Evolutionary conservation across 805 yeast genomes (phyloP).

Genomic region (Metschnikowia henanensis): DNA sequence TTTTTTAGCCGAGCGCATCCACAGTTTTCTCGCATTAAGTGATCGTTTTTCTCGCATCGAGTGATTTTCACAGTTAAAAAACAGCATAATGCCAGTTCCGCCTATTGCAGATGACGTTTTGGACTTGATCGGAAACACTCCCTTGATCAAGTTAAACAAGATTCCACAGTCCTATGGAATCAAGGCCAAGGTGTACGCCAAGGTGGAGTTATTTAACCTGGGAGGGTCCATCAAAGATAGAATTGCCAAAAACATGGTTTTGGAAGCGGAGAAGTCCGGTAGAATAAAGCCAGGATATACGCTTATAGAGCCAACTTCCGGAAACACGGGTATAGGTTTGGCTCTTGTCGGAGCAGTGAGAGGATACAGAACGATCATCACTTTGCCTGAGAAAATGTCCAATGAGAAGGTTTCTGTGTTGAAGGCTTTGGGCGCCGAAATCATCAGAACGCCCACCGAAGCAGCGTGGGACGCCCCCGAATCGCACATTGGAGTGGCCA

Average conservation of each 20-base stretch:
- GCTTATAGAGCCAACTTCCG: constrained; percentile 86
- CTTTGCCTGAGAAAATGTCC: constrained; percentile 90
- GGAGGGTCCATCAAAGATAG: constrained; percentile 92
- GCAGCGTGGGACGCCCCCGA: constrained; percentile 95
- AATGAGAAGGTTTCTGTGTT: constrained; percentile 86
- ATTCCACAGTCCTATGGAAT: constrained; percentile 76
- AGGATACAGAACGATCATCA: constrained; percentile 84
- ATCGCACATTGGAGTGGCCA: constrained; percentile 87
- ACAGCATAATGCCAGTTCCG: constrained; percentile 32
- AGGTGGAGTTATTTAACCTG: constrained; percentile 80
- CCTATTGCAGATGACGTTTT: constrained; percentile 54
- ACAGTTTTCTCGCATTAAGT: too few species aligned
- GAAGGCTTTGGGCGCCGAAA: constrained; percentile 89
- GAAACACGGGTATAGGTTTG: constrained; percentile 89
- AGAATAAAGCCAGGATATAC: constrained; percentile 83
- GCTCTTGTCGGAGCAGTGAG: constrained; percentile 85
- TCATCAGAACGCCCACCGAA: constrained; percentile 87
- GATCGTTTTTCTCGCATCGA: too few species aligned
- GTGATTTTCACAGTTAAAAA: too few species aligned
- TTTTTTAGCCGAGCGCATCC: too few species aligned
- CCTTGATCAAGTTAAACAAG: constrained; percentile 70
- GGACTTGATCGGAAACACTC: constrained; percentile 85
- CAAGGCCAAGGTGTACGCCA: constrained; percentile 70
- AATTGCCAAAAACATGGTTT: constrained; percentile 84
- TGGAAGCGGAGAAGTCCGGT: constrained; percentile 78